These are phyloP conservation scores for Boletus edulis DNA, from an alignment of 768 basidiomycete species.

Conservation along the genomic window DNA sequence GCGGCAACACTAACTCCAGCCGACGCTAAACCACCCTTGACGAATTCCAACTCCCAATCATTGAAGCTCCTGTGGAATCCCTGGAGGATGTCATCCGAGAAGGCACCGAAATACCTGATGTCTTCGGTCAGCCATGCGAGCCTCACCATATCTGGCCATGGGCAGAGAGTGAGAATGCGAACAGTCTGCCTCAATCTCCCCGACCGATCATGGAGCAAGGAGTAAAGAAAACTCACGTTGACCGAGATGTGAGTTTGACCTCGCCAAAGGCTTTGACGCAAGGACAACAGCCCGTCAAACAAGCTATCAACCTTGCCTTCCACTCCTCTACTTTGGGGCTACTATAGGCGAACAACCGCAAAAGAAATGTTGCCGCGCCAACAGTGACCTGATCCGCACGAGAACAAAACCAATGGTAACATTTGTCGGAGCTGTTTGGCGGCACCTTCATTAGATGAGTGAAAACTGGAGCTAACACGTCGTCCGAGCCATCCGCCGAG, in stretches of 20 bases:
- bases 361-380: conserved; percentile 75
- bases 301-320: conserved; percentile 53
- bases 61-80: conserved; percentile 65
- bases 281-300: conserved; percentile 60
- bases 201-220: not conserved
- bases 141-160: conserved; percentile 1
- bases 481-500: conserved; percentile 46
- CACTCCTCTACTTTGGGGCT: conserved; percentile 58
- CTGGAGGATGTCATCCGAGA: conserved; percentile 45
- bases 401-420: conserved; percentile 80
- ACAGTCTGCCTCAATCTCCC: conserved; percentile 5
- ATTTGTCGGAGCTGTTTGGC: conserved; percentile 35
- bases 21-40: conserved; percentile 46
- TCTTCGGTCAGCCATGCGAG: conserved; percentile 13
- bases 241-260: conserved; percentile 60
- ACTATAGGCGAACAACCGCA: conserved; percentile 79
- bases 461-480: conserved; percentile 49
- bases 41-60: conserved; percentile 58
- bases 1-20: conserved; percentile 20
- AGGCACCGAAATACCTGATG: conserved; percentile 72
- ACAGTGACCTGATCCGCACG: conserved; percentile 53
- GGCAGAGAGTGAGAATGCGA: conserved; percentile 8
- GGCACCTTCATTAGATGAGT: conserved; percentile 51
- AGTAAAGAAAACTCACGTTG: conserved; percentile 57
- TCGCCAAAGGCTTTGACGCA: conserved; percentile 70